Conservation (phyloP, 108 stramenopile genomes). For the Craspedostauros australis region DNA sequence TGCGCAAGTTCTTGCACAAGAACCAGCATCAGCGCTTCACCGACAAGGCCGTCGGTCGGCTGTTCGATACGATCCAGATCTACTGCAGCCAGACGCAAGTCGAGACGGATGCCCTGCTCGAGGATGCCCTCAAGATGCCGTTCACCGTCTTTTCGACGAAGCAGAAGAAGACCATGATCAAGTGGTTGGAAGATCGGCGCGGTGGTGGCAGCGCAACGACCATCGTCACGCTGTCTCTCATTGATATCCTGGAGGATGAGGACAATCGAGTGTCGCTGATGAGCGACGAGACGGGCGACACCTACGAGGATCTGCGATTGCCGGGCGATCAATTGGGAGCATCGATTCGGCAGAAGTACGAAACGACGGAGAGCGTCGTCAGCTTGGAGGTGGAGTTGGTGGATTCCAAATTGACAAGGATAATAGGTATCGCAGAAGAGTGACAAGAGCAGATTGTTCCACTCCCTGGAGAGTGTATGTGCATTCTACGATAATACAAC, state of each 20-base stretch:
- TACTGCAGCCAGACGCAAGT: conserved; percentile 6
- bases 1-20: conserved; percentile 22
- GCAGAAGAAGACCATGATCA: conserved; percentile 24
- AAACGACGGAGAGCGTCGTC: conserved; percentile 4
- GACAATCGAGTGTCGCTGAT: conserved; percentile 5
- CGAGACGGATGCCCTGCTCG: conserved; percentile 9
- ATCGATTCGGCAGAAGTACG: conserved; percentile 8
- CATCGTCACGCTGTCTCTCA: neutral
- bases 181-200: conserved; percentile 15
- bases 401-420: too few relatives aligned
- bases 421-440: too few relatives aligned
- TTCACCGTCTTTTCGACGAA: conserved; percentile 20
- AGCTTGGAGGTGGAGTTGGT: too few relatives aligned
- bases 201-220: neutral
- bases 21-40: conserved; percentile 24
- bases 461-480: too few relatives aligned
- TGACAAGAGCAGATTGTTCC: too few relatives aligned
- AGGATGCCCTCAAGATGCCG: conserved; percentile 25
- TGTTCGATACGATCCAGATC: conserved; percentile 21
- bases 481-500: too few relatives aligned
- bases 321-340: conserved; percentile 8
- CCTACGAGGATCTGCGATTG: conserved; percentile 8
- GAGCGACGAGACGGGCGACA: conserved; percentile 21
- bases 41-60: conserved; percentile 17
- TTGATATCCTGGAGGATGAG: conserved; percentile 16